Percentiles rank a stretch among this genome's conserved stretches.
These are phyloP conservation scores for Aspergillus bridgeri DNA, from an alignment of 495 filamentous ascomycete species.

Conservation along the genomic window DNA sequence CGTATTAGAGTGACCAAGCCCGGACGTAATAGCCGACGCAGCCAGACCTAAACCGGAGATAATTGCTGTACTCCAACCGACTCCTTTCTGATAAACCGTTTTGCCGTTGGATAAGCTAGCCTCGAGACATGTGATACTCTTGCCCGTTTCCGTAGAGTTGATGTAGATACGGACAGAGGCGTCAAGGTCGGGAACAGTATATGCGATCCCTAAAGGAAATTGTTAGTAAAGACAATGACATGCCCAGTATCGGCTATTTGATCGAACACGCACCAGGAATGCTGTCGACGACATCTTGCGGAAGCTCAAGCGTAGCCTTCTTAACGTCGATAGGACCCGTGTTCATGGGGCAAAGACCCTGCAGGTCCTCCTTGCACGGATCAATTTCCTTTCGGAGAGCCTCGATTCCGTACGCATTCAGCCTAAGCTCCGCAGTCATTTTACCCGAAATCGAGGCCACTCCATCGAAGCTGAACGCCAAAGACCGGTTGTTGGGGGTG, in stretches of 20 bases:
- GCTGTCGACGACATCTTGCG: slow-evolving; percentile 48
- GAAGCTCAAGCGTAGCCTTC: slow-evolving; percentile 62
- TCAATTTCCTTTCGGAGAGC: slow-evolving; percentile 62
- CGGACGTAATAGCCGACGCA: slow-evolving; percentile 77
- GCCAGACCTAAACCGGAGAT: slow-evolving; percentile 81
- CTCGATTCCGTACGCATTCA: slow-evolving; percentile 79
- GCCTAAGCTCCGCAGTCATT: slow-evolving; percentile 71
- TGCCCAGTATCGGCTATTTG: background rate
- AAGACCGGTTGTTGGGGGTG: slow-evolving; percentile 69
- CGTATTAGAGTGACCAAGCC: slow-evolving; percentile 89
- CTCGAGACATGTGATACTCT: slow-evolving; percentile 81
- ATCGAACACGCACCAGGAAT: slow-evolving; percentile 60
- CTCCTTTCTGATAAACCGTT: slow-evolving; percentile 83
- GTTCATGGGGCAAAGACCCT: slow-evolving; percentile 90
- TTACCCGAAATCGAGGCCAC: slow-evolving; percentile 82
- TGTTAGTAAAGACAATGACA: slow-evolving; percentile 4
- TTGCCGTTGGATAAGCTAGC: slow-evolving; percentile 88
- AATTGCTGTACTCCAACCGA: slow-evolving; percentile 85
- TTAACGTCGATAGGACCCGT: slow-evolving; percentile 73
- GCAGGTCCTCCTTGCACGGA: slow-evolving; percentile 68
- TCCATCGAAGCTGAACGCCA: slow-evolving; percentile 74
- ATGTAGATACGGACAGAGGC: slow-evolving; percentile 76
- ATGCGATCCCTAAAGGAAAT: slow-evolving; percentile 60
- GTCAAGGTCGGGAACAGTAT: slow-evolving; percentile 87
- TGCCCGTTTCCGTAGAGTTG: slow-evolving; percentile 57